Conservation (phyloP, 257 asterid genomes). For the Scutellaria baicalensis region DNA sequence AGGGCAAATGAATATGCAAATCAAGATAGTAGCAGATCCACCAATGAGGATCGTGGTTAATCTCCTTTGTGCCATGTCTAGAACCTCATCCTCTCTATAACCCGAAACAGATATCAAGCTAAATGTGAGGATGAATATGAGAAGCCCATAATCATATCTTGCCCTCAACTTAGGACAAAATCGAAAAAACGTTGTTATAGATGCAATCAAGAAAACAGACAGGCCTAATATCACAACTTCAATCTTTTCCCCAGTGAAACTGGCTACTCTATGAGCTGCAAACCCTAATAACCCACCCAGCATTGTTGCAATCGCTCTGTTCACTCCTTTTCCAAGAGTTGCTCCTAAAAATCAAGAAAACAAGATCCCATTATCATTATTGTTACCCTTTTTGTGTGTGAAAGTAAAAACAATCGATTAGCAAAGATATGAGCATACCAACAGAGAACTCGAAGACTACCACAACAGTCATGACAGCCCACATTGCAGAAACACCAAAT, state of each 20-base stretch:
- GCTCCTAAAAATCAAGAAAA: slow-evolving; percentile 36
- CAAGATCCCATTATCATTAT: too few species aligned
- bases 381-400: too few species aligned
- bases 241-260: slow-evolving; percentile 24
- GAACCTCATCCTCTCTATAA: slow-evolving; percentile 44
- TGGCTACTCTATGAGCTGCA: slow-evolving; percentile 39
- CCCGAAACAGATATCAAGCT: slow-evolving; percentile 58
- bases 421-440: slow-evolving; percentile 11
- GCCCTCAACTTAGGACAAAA: slow-evolving; percentile 56
- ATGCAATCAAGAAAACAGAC: slow-evolving; percentile 44
- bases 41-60: slow-evolving; percentile 61
- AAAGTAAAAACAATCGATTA: too few species aligned
- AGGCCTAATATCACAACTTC: slow-evolving; percentile 31
- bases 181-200: slow-evolving; percentile 37
- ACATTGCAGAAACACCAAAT: slow-evolving; percentile 37
- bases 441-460: slow-evolving; percentile 38
- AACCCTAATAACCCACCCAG: slow-evolving; percentile 42
- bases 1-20: slow-evolving; percentile 45
- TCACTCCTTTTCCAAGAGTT: slow-evolving; percentile 54
- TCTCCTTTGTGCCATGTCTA: slow-evolving; percentile 44
- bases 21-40: slow-evolving; percentile 27
- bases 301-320: slow-evolving; percentile 48
- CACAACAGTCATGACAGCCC: slow-evolving; percentile 51
- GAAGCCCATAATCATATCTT: slow-evolving; percentile 66
- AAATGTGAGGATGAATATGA: slow-evolving; percentile 58